Evolutionary conservation across 352 stramenopile species (phyloP).

Genomic region (Globisporangium cystogenes): DNA sequence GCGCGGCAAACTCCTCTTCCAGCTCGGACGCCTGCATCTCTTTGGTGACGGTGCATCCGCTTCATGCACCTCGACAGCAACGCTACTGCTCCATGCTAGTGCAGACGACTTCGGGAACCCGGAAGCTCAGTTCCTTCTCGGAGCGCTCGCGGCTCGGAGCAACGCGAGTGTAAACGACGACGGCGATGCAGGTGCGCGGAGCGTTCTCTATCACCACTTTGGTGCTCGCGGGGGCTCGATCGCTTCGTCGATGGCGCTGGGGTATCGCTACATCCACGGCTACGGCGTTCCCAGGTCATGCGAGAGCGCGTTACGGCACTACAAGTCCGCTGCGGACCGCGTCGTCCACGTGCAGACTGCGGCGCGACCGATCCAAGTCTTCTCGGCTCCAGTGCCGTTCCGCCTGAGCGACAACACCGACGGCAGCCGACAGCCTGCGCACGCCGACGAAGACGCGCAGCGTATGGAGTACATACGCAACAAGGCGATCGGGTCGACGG

Average conservation of each 20-base stretch:
- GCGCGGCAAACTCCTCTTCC: conserved; percentile 21
- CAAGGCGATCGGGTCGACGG: conserved; percentile 20
- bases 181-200: conserved; percentile 1
- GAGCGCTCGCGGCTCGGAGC: conserved; percentile 16
- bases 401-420: conserved; percentile 30
- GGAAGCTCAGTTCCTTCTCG: conserved; percentile 44
- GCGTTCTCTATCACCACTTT: conserved; percentile 59
- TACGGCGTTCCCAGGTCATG: conserved; percentile 45
- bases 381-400: conserved; percentile 23
- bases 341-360: conserved; percentile 25
- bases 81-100: conserved; percentile 34
- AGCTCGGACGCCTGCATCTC: conserved; percentile 37
- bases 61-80: conserved; percentile 16
- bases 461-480: conserved; percentile 48
- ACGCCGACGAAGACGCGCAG: conserved; percentile 26
- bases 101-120: conserved; percentile 19
- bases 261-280: conserved; percentile 57
- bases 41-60: conserved; percentile 10
- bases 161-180: conserved; percentile 5
- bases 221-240: conserved; percentile 31
- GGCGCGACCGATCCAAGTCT: conserved; percentile 28
- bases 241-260: conserved; percentile 55
- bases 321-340: conserved; percentile 64
- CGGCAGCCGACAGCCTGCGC: conserved; percentile 13
- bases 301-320: conserved; percentile 51